phyloP scores from a whole-genome alignment of 805 yeast species.

The Nakazawaea ishiwadae region DNA sequence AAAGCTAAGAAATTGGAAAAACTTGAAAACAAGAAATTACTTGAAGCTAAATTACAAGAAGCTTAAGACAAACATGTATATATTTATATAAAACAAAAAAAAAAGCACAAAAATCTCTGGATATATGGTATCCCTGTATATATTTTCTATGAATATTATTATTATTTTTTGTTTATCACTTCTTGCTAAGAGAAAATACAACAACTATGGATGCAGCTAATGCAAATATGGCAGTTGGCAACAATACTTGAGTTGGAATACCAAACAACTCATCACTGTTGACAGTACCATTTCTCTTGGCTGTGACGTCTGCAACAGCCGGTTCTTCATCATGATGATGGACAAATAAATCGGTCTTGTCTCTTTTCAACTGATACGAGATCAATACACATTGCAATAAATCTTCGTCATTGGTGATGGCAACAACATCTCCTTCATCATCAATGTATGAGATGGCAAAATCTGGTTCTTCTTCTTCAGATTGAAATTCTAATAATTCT shows the following conservation, averaged over 20 bases:
- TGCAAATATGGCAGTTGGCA: slow-evolving; percentile 60
- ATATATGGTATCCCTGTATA: too few species aligned
- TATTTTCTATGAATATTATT: neutral
- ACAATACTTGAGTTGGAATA: slow-evolving; percentile 51
- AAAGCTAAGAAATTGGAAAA: slow-evolving; percentile 25
- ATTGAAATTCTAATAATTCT: slow-evolving; percentile 23
- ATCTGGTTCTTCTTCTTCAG: slow-evolving; percentile 16
- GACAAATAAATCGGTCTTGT: slow-evolving; percentile 66
- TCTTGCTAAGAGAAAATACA: slow-evolving; percentile 49
- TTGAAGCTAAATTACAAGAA: slow-evolving; percentile 7
- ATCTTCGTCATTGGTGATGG: slow-evolving; percentile 71
- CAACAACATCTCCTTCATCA: slow-evolving; percentile 79
- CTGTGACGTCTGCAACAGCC: slow-evolving; percentile 14
- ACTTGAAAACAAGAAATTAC: slow-evolving; percentile 3
- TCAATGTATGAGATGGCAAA: slow-evolving; percentile 76
- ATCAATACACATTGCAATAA: slow-evolving; percentile 67
- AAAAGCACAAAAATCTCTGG: too few species aligned
- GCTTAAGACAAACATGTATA: slow-evolving; percentile 5
- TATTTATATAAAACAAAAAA: neutral
- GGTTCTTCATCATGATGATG: slow-evolving; percentile 57
- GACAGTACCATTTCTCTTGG: slow-evolving; percentile 1
- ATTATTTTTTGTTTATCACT: slow-evolving; percentile 20
- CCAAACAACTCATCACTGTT: slow-evolving; percentile 36
- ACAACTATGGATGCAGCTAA: slow-evolving; percentile 55
- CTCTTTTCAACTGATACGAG: slow-evolving; percentile 40